Evolutionary conservation across 164 flowering plant genomes (phyloP).

Genomic region (Santalum album): DNA sequence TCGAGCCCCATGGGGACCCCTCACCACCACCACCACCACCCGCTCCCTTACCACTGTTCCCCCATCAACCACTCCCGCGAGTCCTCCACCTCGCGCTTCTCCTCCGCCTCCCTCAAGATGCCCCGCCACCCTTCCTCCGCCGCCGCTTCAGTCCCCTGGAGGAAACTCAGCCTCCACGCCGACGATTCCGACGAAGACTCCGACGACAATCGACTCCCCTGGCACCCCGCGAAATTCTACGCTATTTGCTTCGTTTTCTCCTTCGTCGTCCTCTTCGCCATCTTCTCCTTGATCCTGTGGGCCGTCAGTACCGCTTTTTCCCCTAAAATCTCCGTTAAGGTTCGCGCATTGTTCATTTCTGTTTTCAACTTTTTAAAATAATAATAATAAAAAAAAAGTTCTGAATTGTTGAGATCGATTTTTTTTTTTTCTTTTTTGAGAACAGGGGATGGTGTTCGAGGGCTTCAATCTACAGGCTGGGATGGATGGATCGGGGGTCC

Average conservation of each 20-base stretch:
- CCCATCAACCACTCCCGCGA: conserved; percentile 91
- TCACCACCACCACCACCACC: conserved; percentile 47
- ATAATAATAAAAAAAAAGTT: no score
- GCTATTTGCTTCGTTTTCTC: conserved; percentile 36
- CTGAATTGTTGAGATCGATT: not conserved
- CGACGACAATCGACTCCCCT: conserved; percentile 12
- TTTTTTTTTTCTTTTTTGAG: not conserved
- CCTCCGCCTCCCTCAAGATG: conserved; percentile 68
- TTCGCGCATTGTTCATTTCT: conserved; percentile 7
- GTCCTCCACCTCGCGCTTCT: conserved; percentile 80
- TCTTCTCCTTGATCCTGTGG: conserved; percentile 78
- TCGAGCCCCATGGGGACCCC: conserved; percentile 72
- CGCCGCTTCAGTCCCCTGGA: conserved; percentile 26
- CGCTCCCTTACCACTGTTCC: conserved; percentile 30
- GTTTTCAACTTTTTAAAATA: not conserved
- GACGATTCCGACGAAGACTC: not conserved
- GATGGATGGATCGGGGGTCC: conserved; percentile 54
- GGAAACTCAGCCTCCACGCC: conserved; percentile 21
- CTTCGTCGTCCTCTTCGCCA: conserved; percentile 42
- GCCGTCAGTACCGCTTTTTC: conserved; percentile 56
- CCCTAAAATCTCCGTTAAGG: conserved; percentile 63
- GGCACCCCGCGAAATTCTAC: conserved; percentile 25
- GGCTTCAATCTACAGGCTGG: conserved; percentile 68
- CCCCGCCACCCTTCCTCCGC: conserved; percentile 8
- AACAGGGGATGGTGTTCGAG: conserved; percentile 60